These are phyloP conservation scores for Bidens hawaiensis DNA, from an alignment of 140 eudicot genomes.

Conservation along the genomic window DNA sequence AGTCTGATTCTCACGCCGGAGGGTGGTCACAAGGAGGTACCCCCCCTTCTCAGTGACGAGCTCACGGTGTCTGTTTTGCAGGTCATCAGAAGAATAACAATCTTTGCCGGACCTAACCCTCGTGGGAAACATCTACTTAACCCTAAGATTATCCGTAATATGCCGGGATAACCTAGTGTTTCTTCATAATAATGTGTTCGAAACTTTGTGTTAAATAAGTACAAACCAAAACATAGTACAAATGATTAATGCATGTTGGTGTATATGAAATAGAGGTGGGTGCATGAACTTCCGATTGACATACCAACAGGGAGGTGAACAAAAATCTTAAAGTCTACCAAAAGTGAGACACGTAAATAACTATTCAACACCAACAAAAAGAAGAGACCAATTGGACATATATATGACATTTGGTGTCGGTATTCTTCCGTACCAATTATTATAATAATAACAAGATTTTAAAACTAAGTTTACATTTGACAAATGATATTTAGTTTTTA, in stretches of 20 bases:
- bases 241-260: background rate
- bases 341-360: constrained; percentile 26
- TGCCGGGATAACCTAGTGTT: too few species aligned
- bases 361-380: constrained; percentile 17
- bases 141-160: too few species aligned
- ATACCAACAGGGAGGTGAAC: constrained; percentile 13
- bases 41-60: too few species aligned
- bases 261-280: constrained; percentile 1
- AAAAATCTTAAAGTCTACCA: constrained; percentile 20
- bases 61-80: too few species aligned
- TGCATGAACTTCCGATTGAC: constrained; percentile 28
- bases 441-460: background rate
- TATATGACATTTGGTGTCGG: background rate
- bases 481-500: background rate
- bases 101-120: too few species aligned
- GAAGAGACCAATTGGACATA: constrained; percentile 8
- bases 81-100: too few species aligned
- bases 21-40: too few species aligned
- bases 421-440: background rate
- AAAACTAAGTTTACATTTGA: background rate
- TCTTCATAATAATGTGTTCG: background rate
- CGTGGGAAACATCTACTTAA: too few species aligned
- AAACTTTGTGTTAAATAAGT: background rate
- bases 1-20: too few species aligned
- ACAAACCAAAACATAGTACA: background rate